A percentile compares a stretch with the other conserved stretches of the same genome.
Conservation (phyloP, 106 monocot species). For the Acorus calamus region DNA sequence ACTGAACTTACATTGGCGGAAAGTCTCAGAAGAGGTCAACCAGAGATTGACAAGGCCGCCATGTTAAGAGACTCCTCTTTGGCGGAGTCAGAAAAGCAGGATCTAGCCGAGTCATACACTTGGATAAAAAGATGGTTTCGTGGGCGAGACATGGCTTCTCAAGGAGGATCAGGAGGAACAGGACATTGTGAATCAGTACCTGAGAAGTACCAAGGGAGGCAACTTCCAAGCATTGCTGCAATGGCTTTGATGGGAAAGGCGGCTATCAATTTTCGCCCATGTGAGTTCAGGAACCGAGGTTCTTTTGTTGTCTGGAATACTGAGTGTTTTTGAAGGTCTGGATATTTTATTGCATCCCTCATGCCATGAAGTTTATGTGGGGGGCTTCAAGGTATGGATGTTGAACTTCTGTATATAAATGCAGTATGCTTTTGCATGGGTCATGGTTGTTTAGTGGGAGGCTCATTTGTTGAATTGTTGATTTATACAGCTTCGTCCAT, state of each 20-base stretch:
- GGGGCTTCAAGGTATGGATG: no score
- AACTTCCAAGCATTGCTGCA: conserved; percentile 56
- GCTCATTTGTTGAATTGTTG: no score
- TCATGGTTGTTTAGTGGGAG: no score
- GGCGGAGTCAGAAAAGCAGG: conserved; percentile 10
- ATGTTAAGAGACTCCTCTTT: background rate
- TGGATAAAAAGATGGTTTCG: conserved; percentile 65
- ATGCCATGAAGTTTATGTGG: no score
- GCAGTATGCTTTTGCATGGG: no score
- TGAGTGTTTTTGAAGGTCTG: background rate
- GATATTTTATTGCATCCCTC: no score
- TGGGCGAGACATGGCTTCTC: background rate
- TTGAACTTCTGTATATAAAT: no score
- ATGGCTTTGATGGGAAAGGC: conserved; percentile 81
- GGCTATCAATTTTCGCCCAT: conserved; percentile 34
- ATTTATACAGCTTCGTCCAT: no score
- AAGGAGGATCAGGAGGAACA: background rate
- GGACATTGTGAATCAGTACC: conserved; percentile 5
- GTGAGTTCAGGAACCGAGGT: conserved; percentile 45
- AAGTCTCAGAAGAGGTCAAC: conserved; percentile 12
- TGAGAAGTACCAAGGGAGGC: conserved; percentile 25
- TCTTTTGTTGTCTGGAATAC: conserved; percentile 56
- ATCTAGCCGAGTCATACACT: background rate
- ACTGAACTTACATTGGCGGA: conserved; percentile 2
- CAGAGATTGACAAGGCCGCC: background rate